phyloP scores from a whole-genome alignment of 345 rosid species.

The Bruguiera parviflora region DNA sequence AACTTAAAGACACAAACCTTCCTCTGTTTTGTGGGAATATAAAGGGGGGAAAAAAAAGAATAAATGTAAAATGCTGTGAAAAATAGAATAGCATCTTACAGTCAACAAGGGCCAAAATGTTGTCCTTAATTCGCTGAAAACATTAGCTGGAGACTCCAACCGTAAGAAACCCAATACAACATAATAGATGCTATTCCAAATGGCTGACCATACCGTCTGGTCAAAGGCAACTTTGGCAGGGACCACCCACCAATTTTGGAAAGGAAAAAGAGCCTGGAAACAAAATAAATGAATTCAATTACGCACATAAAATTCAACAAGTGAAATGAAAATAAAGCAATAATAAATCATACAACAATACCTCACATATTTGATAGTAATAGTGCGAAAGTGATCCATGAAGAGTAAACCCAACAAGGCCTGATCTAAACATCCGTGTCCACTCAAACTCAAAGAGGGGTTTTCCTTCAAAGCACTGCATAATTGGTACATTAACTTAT shows the following conservation, averaged over 20 bases:
- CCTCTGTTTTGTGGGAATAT: background rate
- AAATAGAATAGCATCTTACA: constrained; percentile 31
- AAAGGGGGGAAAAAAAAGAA: background rate
- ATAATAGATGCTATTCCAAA: constrained; percentile 85
- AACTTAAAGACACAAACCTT: too few species aligned
- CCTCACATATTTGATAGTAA: constrained; percentile 92
- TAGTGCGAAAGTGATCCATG: constrained; percentile 95
- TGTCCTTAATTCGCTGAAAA: constrained; percentile 56
- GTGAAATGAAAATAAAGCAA: background rate
- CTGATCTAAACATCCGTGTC: constrained; percentile 69
- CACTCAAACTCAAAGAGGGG: constrained; percentile 71
- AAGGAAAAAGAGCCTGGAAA: constrained; percentile 73
- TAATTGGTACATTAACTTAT: background rate
- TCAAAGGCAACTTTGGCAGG: constrained; percentile 90
- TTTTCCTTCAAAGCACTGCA: constrained; percentile 87
- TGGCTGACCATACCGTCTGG: constrained; percentile 80
- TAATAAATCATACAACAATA: constrained; percentile 19
- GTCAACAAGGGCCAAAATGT: constrained; percentile 80
- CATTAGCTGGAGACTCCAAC: constrained; percentile 54
- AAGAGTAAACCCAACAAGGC: constrained; percentile 87
- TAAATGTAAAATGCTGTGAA: background rate
- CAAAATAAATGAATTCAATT: constrained; percentile 22
- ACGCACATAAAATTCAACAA: constrained; percentile 3
- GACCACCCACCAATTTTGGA: constrained; percentile 84
- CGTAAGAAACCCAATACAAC: constrained; percentile 66